phyloP scores from a whole-genome alignment of 1,139 yeast species.

The Pneumocystis jirovecii region DNA sequence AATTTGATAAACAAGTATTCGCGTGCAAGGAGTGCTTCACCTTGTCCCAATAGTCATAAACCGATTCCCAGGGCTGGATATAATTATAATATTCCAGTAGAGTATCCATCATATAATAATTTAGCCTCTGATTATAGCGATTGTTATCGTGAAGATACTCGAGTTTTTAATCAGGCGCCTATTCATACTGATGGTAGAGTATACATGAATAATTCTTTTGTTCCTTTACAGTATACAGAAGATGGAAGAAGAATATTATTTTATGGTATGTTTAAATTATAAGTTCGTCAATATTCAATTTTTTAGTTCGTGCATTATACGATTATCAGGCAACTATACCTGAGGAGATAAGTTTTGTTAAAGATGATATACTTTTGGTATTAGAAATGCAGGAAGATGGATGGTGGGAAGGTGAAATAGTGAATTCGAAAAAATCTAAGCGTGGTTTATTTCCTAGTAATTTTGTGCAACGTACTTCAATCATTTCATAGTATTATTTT shows the following conservation, averaged over 20 bases:
- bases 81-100: not conserved
- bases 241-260: conserved; percentile 11
- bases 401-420: conserved; percentile 77
- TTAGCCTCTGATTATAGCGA: not conserved
- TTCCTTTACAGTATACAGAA: conserved; percentile 3
- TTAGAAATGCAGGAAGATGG: conserved; percentile 70
- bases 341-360: conserved; percentile 62
- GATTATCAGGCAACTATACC: conserved; percentile 61
- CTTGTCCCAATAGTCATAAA: not conserved
- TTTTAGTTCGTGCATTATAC: conserved; percentile 39
- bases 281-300: not conserved
- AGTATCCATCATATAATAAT: not conserved
- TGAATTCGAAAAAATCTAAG: conserved; percentile 32
- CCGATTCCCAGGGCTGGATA: not conserved
- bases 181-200: not conserved
- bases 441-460: conserved; percentile 77
- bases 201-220: not conserved
- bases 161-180: not conserved
- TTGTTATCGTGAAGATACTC: not conserved
- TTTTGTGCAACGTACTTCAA: conserved; percentile 20
- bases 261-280: conserved; percentile 4
- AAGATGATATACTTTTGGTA: conserved; percentile 59
- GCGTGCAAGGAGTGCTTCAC: not conserved
- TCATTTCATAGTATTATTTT: not conserved
- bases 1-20: not conserved